Conservation (phyloP, 2,329 filamentous ascomycete species). For the Pseudogymnoascus sp. region DNA sequence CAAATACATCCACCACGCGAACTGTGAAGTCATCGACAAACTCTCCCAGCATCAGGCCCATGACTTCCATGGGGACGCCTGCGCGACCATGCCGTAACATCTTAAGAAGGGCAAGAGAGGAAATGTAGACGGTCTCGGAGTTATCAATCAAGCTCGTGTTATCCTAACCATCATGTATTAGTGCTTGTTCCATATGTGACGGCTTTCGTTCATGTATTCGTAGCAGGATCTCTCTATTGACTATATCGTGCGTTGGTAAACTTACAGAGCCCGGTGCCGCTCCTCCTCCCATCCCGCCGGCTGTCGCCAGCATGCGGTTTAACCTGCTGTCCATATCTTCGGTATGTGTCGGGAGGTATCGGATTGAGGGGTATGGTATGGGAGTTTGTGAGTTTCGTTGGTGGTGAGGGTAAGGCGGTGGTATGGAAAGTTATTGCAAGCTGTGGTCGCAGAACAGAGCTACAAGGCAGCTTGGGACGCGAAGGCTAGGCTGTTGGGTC, state of each 20-base stretch:
- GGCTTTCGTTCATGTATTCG: not conserved
- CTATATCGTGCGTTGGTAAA: slow-evolving; percentile 9
- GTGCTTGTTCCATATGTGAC: not conserved
- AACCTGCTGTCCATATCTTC: slow-evolving; percentile 69
- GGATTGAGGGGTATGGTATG: slow-evolving; percentile 7
- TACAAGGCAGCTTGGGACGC: slow-evolving; percentile 10
- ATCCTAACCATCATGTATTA: slow-evolving; percentile 47
- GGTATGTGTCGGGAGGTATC: not conserved
- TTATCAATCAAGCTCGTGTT: slow-evolving; percentile 92
- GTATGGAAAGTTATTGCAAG: not conserved
- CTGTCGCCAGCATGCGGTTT: slow-evolving; percentile 75
- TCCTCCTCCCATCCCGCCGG: slow-evolving; percentile 57
- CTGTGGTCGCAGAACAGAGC: slow-evolving; percentile 4
- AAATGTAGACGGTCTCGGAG: slow-evolving; percentile 98
- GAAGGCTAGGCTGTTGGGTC: slow-evolving; percentile 4
- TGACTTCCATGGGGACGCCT: slow-evolving; percentile 99
- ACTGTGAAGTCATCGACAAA: slow-evolving; percentile 99
- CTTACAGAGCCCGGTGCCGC: slow-evolving; percentile 54
- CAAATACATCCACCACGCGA: slow-evolving; percentile 95
- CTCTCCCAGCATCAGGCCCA: slow-evolving; percentile 97
- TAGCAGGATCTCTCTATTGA: not conserved
- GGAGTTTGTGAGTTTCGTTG: not conserved
- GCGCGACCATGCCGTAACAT: slow-evolving; percentile 97
- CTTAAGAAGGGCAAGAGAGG: slow-evolving; percentile 91
- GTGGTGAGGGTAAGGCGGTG: not conserved